Evolutionary conservation across 805 yeast genomes (phyloP), one percentile per base, ranked within the genome.

Genomic region (Kazachstania taianensis): DNA sequence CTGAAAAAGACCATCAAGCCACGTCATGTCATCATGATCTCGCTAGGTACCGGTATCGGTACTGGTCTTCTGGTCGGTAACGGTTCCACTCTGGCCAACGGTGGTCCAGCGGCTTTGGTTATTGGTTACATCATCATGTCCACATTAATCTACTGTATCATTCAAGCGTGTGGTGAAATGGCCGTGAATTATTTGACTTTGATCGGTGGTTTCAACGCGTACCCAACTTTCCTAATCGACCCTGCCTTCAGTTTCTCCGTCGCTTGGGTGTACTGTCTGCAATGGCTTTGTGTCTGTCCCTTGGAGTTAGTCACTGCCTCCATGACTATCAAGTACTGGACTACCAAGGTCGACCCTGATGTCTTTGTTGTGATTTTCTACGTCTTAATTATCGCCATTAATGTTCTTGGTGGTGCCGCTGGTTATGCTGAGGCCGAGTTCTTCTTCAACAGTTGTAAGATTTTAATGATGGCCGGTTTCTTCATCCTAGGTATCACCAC

Each of bases 41-140:
- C 94, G 27, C 66, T 84, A 37, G 92, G 92, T 39, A 86, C 92
- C 37, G 79, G 89, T 35, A 78, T 83, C 41, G 95, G 94, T 51
- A 78, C 92, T 5, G 84, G 83, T 48, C 61, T 77, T 35, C 60
- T 70, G 43, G 75, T 75, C 34, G 80, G 79, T 46, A 62, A 70
- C 33, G 81, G 76, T 44, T 55, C 66, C 42, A 66, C 72, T 4
- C 46, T 70, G 28, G 50, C 53, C 18, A 43, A 53, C 19, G 71
- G 69, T 41, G 74, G 75, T 33, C 73, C 75, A 13, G 69, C 61
- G 23, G 68, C 63, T 30, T 48, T 69, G 25, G 62, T 76, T 8
- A 65, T 77, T 26, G 81, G 78, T 7, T 75, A 73, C 56, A 62
- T 67, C 3, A 50, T 78, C 37, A 70, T 75, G 41, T 79, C 79